Percentiles rank a stretch among this genome's conserved stretches.
phyloP scores from a whole-genome alignment of 371 early-diverging fungal genomes.

The Thermomucor indicae-seudaticae region DNA sequence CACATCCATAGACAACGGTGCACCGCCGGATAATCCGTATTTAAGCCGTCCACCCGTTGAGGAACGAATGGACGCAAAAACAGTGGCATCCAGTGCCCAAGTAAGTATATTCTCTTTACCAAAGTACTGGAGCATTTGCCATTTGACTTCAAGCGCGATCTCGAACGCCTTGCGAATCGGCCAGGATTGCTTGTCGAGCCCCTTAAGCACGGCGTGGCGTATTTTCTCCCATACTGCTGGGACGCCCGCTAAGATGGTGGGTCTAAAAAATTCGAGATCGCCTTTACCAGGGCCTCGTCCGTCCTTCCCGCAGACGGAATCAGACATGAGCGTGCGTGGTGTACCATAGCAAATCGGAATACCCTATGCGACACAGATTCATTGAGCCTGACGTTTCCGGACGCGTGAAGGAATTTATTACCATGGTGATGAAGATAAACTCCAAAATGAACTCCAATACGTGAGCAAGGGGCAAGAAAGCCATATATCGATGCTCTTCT shows the following conservation, averaged over 20 bases:
- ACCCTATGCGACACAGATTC: conserved; percentile 27
- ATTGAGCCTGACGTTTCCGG: no score
- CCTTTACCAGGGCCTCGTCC: conserved; percentile 77
- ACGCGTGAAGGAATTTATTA: neutral
- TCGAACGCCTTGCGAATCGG: conserved; percentile 49
- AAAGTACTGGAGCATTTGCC: conserved; percentile 54
- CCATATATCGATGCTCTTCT: conserved; percentile 61
- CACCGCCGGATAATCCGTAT: conserved; percentile 88
- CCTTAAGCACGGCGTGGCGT: conserved; percentile 68
- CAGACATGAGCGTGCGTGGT: conserved; percentile 77
- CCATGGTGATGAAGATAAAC: conserved; percentile 42
- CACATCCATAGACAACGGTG: conserved; percentile 83
- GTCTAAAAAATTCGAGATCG: conserved; percentile 85
- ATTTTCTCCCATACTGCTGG: conserved; percentile 91
- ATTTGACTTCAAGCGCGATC: conserved; percentile 68
- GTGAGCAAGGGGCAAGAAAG: conserved; percentile 92
- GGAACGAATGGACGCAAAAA: conserved; percentile 77
- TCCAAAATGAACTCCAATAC: conserved; percentile 77
- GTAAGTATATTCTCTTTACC: conserved; percentile 61
- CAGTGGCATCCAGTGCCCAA: conserved; percentile 62
- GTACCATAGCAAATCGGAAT: conserved; percentile 80
- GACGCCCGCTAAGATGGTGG: conserved; percentile 89
- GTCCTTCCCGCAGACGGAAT: conserved; percentile 58
- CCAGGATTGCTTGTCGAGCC: conserved; percentile 62
- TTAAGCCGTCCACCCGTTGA: conserved; percentile 86